A percentile compares a stretch with the other conserved stretches of the same genome.
Evolutionary conservation across 805 yeast genomes (phyloP).

Genomic region (Metschnikowia bowlesiae): DNA sequence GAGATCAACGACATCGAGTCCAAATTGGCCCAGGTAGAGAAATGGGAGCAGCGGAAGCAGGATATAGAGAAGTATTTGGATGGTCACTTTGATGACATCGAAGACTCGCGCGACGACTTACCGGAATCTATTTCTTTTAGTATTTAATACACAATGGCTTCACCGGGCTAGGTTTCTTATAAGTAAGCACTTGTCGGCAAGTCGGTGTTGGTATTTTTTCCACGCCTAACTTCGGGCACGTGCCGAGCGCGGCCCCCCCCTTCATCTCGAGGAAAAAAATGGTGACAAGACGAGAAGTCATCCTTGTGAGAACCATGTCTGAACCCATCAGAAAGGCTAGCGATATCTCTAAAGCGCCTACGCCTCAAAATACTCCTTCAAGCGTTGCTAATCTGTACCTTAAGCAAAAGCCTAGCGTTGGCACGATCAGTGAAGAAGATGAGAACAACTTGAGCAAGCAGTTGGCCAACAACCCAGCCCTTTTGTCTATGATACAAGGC

Average conservation of each 20-base stretch:
- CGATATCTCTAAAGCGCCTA: conserved; percentile 88
- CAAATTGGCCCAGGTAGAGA: conserved; percentile 55
- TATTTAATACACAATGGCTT: conserved; percentile 2
- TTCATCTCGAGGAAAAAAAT: conserved; percentile 7
- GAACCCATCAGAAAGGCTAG: conserved; percentile 79
- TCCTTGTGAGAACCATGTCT: conserved; percentile 47
- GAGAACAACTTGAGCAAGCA: conserved; percentile 37
- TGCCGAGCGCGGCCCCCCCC: conserved; percentile 7
- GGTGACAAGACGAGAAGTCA: neutral
- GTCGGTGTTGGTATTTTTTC: neutral
- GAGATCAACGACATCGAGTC: conserved; percentile 66
- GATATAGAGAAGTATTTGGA: conserved; percentile 53
- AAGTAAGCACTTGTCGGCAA: neutral
- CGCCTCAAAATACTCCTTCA: conserved; percentile 98
- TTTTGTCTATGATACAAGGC: conserved; percentile 84
- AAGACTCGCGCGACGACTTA: conserved; percentile 8
- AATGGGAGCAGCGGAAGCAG: conserved; percentile 55
- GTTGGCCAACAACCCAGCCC: conserved; percentile 73
- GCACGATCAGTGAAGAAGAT: conserved; percentile 61
- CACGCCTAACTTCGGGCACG: neutral
- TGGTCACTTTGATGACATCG: conserved; percentile 26
- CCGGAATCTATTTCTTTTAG: conserved; percentile 10
- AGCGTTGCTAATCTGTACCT: conserved; percentile 72
- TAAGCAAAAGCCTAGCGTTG: conserved; percentile 51
- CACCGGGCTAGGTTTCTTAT: neutral